Evolutionary conservation across 495 filamentous ascomycete genomes (phyloP), one percentile per base, ranked within the genome.

Genomic region (Aspergillus affinis): DNA sequence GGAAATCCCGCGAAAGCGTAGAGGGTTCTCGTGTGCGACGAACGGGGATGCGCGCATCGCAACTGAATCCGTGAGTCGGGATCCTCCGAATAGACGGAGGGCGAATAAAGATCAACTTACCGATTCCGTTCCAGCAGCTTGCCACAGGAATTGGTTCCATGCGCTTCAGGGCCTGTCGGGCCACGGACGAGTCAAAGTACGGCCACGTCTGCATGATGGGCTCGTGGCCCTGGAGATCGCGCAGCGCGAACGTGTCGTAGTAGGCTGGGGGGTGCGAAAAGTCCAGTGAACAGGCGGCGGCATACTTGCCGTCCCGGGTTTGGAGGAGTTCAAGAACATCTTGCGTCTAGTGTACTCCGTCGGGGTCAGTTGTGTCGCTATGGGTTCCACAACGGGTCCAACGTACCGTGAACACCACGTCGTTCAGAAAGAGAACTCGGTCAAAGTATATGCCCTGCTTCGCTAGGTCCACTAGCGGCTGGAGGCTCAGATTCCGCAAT

Each of bases 201-300:
- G 91, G 91, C 83, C 88, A 94, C 19, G 81, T 87, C 58, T 83
- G 78, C 52, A 82, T 82, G 10, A 85, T 72, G 18, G 82, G 74
- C 57, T 85, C 82, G 54, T 82, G 71, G 51, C 90, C 91, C 7
- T 74, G 60, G 18, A 73, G 73, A 68, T 94, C 91, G 4, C 90
- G 86, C 12, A 92, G 78, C 23, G 91, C 91, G 69, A 95, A 93
- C 3, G 89, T 92, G 67, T 95, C 91, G 72, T 93, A 93, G 73
- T 86, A 92, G 4, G 64, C 44, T 2, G 88, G 86, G 1, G 88
- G 84, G 27, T 82, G 80, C 13, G 78, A 72, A 65, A 91, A 94
- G 68, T 95, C 91, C 61, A 93, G 74, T 0, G 88, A 82, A 69
- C 91, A 95, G 17, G 89, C 90, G 0, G 91, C 90, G 6, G 88